phyloP scores from a whole-genome alignment of 192 early-diverging fungal genomes.

The Radiomyces spectabilis region DNA sequence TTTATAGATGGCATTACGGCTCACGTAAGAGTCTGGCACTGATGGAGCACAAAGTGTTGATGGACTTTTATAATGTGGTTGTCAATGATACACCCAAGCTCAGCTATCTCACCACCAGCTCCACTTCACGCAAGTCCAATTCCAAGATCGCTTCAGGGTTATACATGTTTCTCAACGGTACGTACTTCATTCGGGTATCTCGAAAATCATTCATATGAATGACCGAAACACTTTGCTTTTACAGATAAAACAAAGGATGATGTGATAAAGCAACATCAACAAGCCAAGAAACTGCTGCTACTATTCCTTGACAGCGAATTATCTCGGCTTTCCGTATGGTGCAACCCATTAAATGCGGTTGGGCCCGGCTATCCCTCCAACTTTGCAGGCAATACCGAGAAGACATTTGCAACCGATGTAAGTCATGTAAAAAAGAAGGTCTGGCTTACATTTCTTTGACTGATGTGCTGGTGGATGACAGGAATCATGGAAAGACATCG shows the following conservation, averaged over 20 bases:
- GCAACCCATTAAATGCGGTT: constrained; percentile 54
- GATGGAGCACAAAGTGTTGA: constrained; percentile 55
- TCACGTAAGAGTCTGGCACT: constrained; percentile 56
- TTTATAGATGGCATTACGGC: constrained; percentile 65
- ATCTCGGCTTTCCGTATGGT: constrained; percentile 76
- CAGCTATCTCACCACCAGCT: constrained; percentile 32
- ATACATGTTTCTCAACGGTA: constrained; percentile 10
- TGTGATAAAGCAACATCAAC: constrained; percentile 33
- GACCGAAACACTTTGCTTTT: constrained; percentile 2
- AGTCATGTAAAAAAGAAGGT: neutral
- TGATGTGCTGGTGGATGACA: neutral
- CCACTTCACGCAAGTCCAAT: constrained; percentile 7
- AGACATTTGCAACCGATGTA: constrained; percentile 22
- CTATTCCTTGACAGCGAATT: constrained; percentile 88
- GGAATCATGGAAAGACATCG: constrained; percentile 69
- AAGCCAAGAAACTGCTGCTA: constrained; percentile 57
- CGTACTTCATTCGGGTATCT: neutral
- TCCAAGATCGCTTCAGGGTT: constrained; percentile 5
- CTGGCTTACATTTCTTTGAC: neutral
- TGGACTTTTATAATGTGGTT: constrained; percentile 50
- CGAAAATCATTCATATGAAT: neutral
- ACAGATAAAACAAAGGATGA: constrained; percentile 42
- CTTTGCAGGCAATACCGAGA: constrained; percentile 18
- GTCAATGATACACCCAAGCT: constrained; percentile 53
- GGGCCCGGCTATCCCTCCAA: constrained; percentile 21